These are phyloP conservation scores for Tubosaeta sp. DNA, from an alignment of 768 basidiomycete genomes.

Conservation along the genomic window DNA sequence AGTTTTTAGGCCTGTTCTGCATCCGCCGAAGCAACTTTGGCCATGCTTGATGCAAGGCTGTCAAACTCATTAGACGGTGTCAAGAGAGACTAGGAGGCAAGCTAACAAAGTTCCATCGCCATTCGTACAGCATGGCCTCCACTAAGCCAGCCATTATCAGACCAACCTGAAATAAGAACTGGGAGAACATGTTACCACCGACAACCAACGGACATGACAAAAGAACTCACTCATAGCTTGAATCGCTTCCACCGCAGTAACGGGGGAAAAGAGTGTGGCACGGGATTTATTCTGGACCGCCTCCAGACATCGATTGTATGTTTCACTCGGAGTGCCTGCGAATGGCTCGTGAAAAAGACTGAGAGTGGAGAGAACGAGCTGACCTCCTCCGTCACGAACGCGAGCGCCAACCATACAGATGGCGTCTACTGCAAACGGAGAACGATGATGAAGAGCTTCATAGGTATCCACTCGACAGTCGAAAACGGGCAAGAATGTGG, in stretches of 20 bases:
- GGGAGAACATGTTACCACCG: conserved; percentile 1
- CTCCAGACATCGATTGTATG: conserved; percentile 66
- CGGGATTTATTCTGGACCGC: conserved; percentile 85
- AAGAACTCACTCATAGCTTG: conserved; percentile 84
- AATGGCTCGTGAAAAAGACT: conserved; percentile 8
- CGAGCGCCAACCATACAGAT: conserved; percentile 93
- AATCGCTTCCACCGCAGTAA: conserved; percentile 79
- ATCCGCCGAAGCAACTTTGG: conserved; percentile 75
- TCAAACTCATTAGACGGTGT: conserved; percentile 7
- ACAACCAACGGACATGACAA: neutral
- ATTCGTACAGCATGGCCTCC: conserved; percentile 96
- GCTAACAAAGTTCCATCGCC: conserved; percentile 88
- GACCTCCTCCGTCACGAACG: conserved; percentile 87
- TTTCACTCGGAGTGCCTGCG: conserved; percentile 69
- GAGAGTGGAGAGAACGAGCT: conserved; percentile 16
- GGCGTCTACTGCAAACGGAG: conserved; percentile 88
- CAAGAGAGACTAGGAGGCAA: neutral
- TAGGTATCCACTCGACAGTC: conserved; percentile 81
- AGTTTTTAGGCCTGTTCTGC: conserved; percentile 51
- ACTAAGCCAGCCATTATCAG: conserved; percentile 92
- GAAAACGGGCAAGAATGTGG: conserved; percentile 85
- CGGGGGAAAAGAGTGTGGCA: conserved; percentile 83
- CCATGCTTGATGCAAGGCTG: conserved; percentile 92
- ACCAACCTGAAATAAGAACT: conserved; percentile 94
- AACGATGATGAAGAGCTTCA: conserved; percentile 80